These are phyloP conservation scores for Paxillus rubicundulus DNA, from an alignment of 768 basidiomycete genomes.

Conservation along the genomic window DNA sequence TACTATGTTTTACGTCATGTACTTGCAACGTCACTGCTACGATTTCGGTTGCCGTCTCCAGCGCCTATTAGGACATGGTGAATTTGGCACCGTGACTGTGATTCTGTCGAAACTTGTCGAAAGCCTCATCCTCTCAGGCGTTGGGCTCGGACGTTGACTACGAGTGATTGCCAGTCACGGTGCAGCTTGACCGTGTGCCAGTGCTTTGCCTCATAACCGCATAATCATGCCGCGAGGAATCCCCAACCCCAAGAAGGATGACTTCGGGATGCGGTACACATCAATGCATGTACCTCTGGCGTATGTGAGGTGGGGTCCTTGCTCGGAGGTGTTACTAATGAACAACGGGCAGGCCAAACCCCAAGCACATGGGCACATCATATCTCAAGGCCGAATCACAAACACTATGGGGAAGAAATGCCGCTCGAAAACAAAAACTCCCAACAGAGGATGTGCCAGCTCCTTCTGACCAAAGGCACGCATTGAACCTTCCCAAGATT, in stretches of 20 bases:
- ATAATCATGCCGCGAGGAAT: slow-evolving; percentile 73
- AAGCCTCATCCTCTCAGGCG: background rate
- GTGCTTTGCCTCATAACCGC: background rate
- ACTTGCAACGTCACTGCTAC: background rate
- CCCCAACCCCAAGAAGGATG: slow-evolving; percentile 77
- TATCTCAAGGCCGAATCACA: slow-evolving; percentile 79
- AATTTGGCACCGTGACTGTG: slow-evolving; percentile 12
- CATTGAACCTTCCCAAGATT: slow-evolving; percentile 7
- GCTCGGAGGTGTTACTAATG: slow-evolving; percentile 11
- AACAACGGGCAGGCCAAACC: slow-evolving; percentile 55
- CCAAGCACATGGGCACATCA: slow-evolving; percentile 73
- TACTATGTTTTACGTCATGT: background rate
- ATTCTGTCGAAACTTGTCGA: background rate
- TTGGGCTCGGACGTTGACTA: too few species aligned
- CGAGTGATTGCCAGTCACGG: background rate
- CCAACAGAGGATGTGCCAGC: slow-evolving; percentile 37
- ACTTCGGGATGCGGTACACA: slow-evolving; percentile 79
- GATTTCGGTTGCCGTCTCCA: background rate
- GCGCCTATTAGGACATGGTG: too few species aligned
- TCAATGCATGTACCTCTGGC: slow-evolving; percentile 76
- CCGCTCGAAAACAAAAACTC: slow-evolving; percentile 49
- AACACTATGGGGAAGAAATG: slow-evolving; percentile 70
- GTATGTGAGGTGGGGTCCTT: slow-evolving; percentile 38
- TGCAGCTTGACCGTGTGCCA: background rate
- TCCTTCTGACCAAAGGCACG: slow-evolving; percentile 48